These are phyloP conservation scores for Abrus precatorius DNA, from an alignment of 306 rosid genomes.

Conservation along the genomic window DNA sequence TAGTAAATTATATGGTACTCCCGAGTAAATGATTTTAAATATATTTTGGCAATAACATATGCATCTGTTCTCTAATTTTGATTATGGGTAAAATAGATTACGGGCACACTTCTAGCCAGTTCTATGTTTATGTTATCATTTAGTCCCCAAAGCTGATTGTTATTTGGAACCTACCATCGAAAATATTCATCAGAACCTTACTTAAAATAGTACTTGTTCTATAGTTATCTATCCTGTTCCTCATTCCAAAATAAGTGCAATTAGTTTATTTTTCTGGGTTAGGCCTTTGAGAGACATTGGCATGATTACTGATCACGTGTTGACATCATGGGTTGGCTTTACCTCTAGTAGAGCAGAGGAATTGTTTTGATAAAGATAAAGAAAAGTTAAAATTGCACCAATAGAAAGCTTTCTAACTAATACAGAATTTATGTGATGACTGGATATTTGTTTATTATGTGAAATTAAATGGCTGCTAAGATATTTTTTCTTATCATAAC, in stretches of 20 bases:
- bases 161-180: conserved; percentile 1
- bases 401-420: conserved; percentile 15
- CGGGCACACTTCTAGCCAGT: neutral
- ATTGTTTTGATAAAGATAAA: conserved; percentile 9
- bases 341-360: neutral
- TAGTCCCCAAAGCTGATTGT: no score
- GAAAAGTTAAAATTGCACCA: neutral
- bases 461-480: conserved; percentile 40
- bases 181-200: neutral
- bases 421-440: conserved; percentile 17
- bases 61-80: neutral
- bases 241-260: neutral
- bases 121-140: no score
- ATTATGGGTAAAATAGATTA: conserved; percentile 11
- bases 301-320: neutral
- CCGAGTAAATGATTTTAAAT: neutral
- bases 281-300: neutral
- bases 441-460: conserved; percentile 20
- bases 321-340: neutral
- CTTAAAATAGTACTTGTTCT: neutral
- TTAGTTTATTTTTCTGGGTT: conserved; percentile 11
- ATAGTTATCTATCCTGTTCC: conserved; percentile 4
- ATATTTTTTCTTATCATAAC: conserved; percentile 20
- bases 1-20: neutral
- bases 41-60: neutral